A percentile compares a stretch with the other conserved stretches of the same genome.
phyloP scores from a whole-genome alignment of 2,329 filamentous ascomycete genomes.

The Diaporthe sp. region DNA sequence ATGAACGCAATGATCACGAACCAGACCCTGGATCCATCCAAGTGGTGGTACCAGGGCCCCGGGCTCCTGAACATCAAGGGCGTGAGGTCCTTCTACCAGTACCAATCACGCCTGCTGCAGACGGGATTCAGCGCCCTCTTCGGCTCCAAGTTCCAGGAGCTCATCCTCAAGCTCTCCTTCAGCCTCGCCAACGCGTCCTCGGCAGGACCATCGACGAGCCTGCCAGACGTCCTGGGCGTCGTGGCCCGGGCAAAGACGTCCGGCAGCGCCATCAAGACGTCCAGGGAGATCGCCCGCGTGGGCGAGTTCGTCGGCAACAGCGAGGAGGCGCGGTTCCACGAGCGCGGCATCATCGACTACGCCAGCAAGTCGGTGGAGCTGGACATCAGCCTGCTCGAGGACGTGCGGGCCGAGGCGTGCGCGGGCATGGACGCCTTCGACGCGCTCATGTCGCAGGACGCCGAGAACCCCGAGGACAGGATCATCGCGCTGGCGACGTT shows the following conservation, averaged over 20 bases:
- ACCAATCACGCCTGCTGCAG: constrained; percentile 65
- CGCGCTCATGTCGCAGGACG: constrained; percentile 57
- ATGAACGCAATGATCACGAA: constrained; percentile 52
- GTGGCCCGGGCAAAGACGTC: constrained; percentile 60
- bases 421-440: constrained; percentile 69
- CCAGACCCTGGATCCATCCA: constrained; percentile 58
- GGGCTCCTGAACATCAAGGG: constrained; percentile 62
- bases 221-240: constrained; percentile 61
- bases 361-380: constrained; percentile 62
- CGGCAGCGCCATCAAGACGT: constrained; percentile 59
- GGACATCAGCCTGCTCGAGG: constrained; percentile 67
- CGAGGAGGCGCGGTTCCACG: constrained; percentile 62
- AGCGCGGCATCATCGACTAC: constrained; percentile 65
- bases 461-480: constrained; percentile 53
- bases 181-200: constrained; percentile 58
- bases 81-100: constrained; percentile 65
- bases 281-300: constrained; percentile 63
- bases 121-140: constrained; percentile 65
- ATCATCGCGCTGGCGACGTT: constrained; percentile 59
- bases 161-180: constrained; percentile 67
- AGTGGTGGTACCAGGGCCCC: constrained; percentile 61
- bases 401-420: constrained; percentile 66
- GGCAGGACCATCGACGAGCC: constrained; percentile 49
- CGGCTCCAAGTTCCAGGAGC: constrained; percentile 64
- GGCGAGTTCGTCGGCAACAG: constrained; percentile 63